Percentiles rank a stretch among this genome's conserved stretches.
Evolutionary conservation across 2,329 filamentous ascomycete species (phyloP).

Genomic region (Geosmithia putterillii): DNA sequence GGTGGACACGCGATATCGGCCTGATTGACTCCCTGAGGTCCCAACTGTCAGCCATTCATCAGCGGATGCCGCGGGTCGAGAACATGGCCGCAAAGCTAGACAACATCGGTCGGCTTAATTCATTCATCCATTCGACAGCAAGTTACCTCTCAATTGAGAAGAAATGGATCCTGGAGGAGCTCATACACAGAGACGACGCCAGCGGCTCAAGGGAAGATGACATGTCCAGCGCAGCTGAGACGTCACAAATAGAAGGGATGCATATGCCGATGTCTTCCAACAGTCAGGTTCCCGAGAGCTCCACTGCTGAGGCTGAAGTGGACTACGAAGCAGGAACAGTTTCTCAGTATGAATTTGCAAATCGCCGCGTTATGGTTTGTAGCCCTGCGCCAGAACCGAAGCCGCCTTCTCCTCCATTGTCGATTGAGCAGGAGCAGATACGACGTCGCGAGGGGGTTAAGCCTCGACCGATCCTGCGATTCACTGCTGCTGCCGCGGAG

Average conservation of each 20-base stretch:
- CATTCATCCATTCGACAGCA: background rate
- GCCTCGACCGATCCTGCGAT: constrained; percentile 22
- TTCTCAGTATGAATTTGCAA: constrained; percentile 3
- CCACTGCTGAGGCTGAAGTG: background rate
- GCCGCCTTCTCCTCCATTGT: constrained; percentile 14
- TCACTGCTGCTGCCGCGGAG: constrained; percentile 5
- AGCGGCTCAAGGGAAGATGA: background rate
- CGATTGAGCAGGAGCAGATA: constrained; percentile 21
- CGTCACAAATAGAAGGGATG: background rate
- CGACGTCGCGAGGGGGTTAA: constrained; percentile 15
- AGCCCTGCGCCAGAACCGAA: constrained; percentile 12
- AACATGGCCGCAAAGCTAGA: constrained; percentile 2
- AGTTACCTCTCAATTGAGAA: constrained; percentile 1
- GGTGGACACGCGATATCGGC: background rate
- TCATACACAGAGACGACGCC: background rate
- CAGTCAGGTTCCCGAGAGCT: background rate
- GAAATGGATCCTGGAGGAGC: constrained; percentile 1
- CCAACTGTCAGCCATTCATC: background rate
- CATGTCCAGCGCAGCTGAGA: background rate
- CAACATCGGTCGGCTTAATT: background rate
- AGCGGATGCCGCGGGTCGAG: constrained; percentile 2
- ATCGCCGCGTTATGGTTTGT: constrained; percentile 18
- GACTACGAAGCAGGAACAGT: no score
- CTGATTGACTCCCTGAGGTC: background rate
- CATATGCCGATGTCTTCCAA: background rate